phyloP scores from a whole-genome alignment of 306 rosid genomes.

The Trifolium repens region DNA sequence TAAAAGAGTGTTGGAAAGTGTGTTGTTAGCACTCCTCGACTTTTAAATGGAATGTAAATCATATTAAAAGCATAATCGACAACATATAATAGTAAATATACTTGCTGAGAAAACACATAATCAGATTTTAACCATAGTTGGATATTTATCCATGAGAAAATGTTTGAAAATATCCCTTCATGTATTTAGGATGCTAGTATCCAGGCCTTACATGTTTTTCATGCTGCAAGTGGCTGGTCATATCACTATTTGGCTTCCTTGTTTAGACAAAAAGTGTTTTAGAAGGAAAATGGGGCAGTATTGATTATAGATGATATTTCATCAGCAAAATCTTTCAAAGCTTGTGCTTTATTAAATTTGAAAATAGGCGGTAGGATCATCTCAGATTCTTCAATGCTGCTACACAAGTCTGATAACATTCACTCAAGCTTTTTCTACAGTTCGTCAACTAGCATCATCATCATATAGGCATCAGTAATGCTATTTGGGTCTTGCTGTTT shows the following conservation, averaged over 20 bases:
- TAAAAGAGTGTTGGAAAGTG: neutral
- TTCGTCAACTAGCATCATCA: slow-evolving; percentile 14
- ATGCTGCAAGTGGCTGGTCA: slow-evolving; percentile 30
- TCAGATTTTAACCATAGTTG: slow-evolving; percentile 33
- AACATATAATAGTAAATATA: slow-evolving; percentile 3
- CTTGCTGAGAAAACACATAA: slow-evolving; percentile 27
- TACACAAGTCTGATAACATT: slow-evolving; percentile 23
- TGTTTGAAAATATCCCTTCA: slow-evolving; percentile 1
- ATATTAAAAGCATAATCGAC: slow-evolving; percentile 12
- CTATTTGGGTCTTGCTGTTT: slow-evolving; percentile 19
- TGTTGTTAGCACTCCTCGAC: neutral
- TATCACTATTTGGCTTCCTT: slow-evolving; percentile 11
- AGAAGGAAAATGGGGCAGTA: slow-evolving; percentile 19
- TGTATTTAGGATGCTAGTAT: slow-evolving; percentile 33
- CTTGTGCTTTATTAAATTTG: slow-evolving; percentile 6
- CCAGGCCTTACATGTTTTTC: slow-evolving; percentile 3
- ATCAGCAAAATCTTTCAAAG: neutral
- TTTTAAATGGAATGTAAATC: slow-evolving; percentile 29
- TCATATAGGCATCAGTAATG: slow-evolving; percentile 31
- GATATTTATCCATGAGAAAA: neutral
- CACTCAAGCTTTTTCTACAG: slow-evolving; percentile 7
- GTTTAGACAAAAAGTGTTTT: slow-evolving; percentile 7
- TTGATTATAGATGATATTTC: slow-evolving; percentile 16
- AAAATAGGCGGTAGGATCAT: neutral
- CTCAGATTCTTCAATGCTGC: slow-evolving; percentile 23